phyloP scores from a whole-genome alignment of 352 stramenopile genomes.

The Thraustochytrium striatum region DNA sequence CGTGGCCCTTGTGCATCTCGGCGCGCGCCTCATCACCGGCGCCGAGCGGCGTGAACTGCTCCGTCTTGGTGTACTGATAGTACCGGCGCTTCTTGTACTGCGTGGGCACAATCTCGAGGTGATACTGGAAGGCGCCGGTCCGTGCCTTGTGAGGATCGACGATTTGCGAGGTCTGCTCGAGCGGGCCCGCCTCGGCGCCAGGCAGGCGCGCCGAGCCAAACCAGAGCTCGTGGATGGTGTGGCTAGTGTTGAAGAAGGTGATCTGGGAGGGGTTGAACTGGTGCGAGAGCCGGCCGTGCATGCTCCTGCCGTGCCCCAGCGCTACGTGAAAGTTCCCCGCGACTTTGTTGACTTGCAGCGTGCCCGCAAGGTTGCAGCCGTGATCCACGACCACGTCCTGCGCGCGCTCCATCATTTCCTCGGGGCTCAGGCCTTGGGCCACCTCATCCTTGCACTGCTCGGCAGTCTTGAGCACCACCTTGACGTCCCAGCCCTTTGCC shows the following conservation, averaged over 20 bases:
- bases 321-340: constrained; percentile 85
- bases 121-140: constrained; percentile 70
- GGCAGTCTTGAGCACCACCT: constrained; percentile 56
- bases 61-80: constrained; percentile 49
- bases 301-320: constrained; percentile 66
- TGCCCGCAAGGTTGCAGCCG: constrained; percentile 67
- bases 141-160: constrained; percentile 49
- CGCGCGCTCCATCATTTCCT: not conserved
- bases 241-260: constrained; percentile 72
- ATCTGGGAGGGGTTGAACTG: constrained; percentile 73
- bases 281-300: constrained; percentile 73
- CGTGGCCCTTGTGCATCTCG: constrained; percentile 11
- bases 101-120: constrained; percentile 73
- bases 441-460: constrained; percentile 19
- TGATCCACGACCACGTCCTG: constrained; percentile 53
- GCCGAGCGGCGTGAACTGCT: constrained; percentile 42
- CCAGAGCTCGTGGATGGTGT: constrained; percentile 69
- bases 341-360: constrained; percentile 76
- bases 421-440: not conserved
- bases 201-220: constrained; percentile 44
- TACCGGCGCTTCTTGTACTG: constrained; percentile 55
- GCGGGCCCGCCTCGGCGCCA: constrained; percentile 25
- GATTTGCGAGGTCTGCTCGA: not conserved
- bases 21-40: not conserved
- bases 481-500: constrained; percentile 48